A percentile compares a stretch with the other conserved stretches of the same genome.
These are phyloP conservation scores for Teratosphaeria epicoccoides DNA, from an alignment of 2,329 filamentous ascomycete species.

Conservation along the genomic window DNA sequence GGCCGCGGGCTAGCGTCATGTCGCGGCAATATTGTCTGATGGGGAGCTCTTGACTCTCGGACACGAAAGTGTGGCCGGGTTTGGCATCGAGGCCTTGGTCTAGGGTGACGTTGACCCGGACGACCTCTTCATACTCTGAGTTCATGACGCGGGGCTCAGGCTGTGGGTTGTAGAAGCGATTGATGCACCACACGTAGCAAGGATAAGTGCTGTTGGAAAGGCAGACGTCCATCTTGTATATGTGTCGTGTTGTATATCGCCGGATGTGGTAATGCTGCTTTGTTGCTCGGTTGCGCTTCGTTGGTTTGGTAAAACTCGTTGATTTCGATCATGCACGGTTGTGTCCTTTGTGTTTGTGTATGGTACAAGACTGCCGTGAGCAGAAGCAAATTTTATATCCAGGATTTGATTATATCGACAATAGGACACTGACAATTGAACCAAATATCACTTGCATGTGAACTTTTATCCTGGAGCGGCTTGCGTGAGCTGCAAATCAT, in stretches of 20 bases:
- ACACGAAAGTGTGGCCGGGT: background rate
- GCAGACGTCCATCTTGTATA: background rate
- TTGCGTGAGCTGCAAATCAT: constrained; percentile 27
- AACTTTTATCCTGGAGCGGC: constrained; percentile 9
- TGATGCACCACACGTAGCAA: background rate
- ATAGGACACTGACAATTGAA: background rate
- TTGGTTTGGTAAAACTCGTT: background rate
- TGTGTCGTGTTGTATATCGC: background rate
- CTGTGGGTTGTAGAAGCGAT: background rate
- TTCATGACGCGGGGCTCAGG: background rate
- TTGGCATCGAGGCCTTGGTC: background rate
- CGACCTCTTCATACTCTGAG: background rate
- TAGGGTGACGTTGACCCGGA: background rate
- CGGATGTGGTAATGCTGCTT: background rate
- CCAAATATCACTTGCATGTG: background rate
- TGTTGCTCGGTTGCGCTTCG: background rate
- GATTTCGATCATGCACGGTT: background rate
- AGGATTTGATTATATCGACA: background rate
- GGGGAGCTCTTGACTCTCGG: background rate
- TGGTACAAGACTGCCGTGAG: background rate
- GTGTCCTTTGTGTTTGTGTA: background rate
- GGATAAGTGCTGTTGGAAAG: background rate
- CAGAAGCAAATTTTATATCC: background rate
- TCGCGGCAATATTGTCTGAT: constrained; percentile 1
- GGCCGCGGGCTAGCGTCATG: constrained; percentile 1